phyloP scores from a whole-genome alignment of 2,329 filamentous ascomycete species.

The Dryadomyces quercus-mongolicae region DNA sequence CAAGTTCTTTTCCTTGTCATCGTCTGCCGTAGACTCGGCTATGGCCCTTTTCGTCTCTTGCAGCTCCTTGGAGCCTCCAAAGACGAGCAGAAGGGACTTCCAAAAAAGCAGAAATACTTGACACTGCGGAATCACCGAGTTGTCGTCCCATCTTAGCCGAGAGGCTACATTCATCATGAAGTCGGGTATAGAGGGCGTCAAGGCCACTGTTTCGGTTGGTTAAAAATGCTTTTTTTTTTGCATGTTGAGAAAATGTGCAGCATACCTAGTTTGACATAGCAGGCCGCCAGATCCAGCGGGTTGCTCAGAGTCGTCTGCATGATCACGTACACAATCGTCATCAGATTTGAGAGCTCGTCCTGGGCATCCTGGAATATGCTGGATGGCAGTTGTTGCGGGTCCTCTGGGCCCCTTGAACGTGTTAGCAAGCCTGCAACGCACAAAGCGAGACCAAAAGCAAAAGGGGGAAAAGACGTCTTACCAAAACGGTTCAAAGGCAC shows the following conservation, averaged over 20 bases:
- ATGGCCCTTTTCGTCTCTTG: slow-evolving; percentile 62
- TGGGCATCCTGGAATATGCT: slow-evolving; percentile 37
- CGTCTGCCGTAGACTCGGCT: slow-evolving; percentile 42
- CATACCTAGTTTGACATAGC: slow-evolving; percentile 34
- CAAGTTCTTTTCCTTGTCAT: slow-evolving; percentile 56
- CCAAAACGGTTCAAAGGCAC: slow-evolving; percentile 41
- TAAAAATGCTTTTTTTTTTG: slow-evolving; percentile 8
- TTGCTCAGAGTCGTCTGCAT: slow-evolving; percentile 46
- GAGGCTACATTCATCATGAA: slow-evolving; percentile 59
- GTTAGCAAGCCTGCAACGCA: neutral
- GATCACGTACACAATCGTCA: slow-evolving; percentile 19
- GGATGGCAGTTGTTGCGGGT: slow-evolving; percentile 25
- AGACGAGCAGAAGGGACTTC: slow-evolving; percentile 80
- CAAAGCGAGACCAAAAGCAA: neutral
- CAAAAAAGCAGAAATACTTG: slow-evolving; percentile 73
- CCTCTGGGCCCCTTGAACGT: slow-evolving; percentile 28
- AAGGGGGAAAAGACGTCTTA: slow-evolving; percentile 17
- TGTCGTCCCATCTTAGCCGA: slow-evolving; percentile 62
- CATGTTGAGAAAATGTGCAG: neutral
- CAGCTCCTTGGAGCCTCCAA: slow-evolving; percentile 68
- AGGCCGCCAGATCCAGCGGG: slow-evolving; percentile 31
- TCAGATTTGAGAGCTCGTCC: slow-evolving; percentile 24
- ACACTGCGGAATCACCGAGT: slow-evolving; percentile 46
- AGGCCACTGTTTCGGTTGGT: slow-evolving; percentile 26
- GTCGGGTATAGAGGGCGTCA: slow-evolving; percentile 57